These are phyloP conservation scores for Helminthosporium solani DNA, from an alignment of 2,329 filamentous ascomycete species.

Conservation along the genomic window DNA sequence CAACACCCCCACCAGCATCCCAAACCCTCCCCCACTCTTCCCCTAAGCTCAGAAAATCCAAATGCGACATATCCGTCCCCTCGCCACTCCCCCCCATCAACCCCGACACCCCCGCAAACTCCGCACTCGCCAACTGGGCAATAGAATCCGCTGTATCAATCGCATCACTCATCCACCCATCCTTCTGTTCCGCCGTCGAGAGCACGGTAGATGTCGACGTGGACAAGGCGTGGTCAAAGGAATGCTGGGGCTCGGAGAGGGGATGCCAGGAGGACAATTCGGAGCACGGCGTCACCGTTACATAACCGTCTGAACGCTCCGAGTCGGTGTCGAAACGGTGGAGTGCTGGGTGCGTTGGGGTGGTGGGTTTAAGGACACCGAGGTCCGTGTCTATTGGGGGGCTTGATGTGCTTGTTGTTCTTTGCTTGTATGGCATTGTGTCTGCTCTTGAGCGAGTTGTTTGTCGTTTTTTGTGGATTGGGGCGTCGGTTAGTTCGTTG, in stretches of 20 bases:
- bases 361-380: no score
- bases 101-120: constrained; percentile 34
- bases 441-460: constrained; percentile 24
- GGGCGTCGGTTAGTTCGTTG: constrained; percentile 18
- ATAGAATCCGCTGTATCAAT: constrained; percentile 25
- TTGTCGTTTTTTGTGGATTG: constrained; percentile 34
- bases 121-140: constrained; percentile 28
- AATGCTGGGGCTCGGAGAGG: constrained; percentile 14
- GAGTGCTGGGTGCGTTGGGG: constrained; percentile 8
- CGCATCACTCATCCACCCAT: constrained; percentile 34
- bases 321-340: constrained; percentile 18
- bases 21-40: constrained; percentile 21
- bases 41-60: constrained; percentile 34
- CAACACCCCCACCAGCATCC: constrained; percentile 18
- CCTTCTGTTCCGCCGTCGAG: constrained; percentile 9
- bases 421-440: constrained; percentile 14
- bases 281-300: constrained; percentile 32
- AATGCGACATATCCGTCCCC: constrained; percentile 21
- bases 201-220: constrained; percentile 7
- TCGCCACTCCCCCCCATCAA: constrained; percentile 11
- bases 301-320: constrained; percentile 23
- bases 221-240: constrained; percentile 13
- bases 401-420: constrained; percentile 23
- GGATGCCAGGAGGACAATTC: constrained; percentile 28
- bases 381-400: constrained; percentile 14